Evolutionary conservation across 2,329 filamentous ascomycete genomes (phyloP), one percentile per base, ranked within the genome.

Genomic region (Alternaria alternata): DNA sequence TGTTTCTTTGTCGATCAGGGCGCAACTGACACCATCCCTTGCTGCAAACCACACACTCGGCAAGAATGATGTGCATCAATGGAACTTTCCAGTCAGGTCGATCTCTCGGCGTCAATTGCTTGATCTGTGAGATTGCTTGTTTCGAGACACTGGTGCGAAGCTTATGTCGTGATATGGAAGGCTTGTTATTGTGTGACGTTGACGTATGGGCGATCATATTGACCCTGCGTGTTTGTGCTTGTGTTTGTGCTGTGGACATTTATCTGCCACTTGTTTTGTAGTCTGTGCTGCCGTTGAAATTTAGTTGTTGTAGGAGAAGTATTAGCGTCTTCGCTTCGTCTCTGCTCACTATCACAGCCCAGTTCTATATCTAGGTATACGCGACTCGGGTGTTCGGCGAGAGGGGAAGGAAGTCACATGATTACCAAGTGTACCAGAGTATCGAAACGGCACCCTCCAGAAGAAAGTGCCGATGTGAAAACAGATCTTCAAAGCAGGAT

Each of bases 61-160:
- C 20, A 32, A 49, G 20, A 49, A 22, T 49, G 30, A 49, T 49
- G 46, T 49, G 32, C 46, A 49, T 34, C 24, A 14, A 49, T 36
- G 46, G 46, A 49, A 38, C 46, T 24, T 49, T 49, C 46, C 46
- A 49, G 14, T 24, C 32, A 38, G 14, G 46, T 12, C 9, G 32
- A 49, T 49, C 30, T 38, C 30, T 49, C 14, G 7, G 20, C 32
- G 9, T 49, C 30, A 38, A 38, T 38, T 36, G 46, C 46, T 49
- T 36, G 20, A n/a, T 49, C 46, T 49, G 32, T 16, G 7, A 38
- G 38, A 49, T 38, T 49, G 22, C 46, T 49, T 38, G 20, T 49
- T 49, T 49, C 32, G 46, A 22, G 32, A 49, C 46, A 26, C 30
- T 49, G 46, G 46, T 49, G 32, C 32, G 20, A 49, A 49, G 46